phyloP scores from a whole-genome alignment of 306 rosid genomes.

The Citrullus colocynthis region DNA sequence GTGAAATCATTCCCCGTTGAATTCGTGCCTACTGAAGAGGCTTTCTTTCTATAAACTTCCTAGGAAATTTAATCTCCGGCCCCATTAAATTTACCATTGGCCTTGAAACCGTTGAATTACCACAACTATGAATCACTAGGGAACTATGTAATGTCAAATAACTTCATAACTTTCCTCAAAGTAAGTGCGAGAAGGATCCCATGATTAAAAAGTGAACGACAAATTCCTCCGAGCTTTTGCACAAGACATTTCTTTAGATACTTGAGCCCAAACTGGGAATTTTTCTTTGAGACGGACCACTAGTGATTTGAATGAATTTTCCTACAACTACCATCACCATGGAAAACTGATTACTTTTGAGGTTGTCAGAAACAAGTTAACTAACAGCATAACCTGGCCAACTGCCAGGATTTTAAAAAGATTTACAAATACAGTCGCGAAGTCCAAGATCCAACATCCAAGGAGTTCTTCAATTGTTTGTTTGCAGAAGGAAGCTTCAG shows the following conservation, averaged over 20 bases:
- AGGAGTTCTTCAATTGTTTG: neutral
- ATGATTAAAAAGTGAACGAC: neutral
- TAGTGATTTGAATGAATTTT: neutral
- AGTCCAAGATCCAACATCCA: neutral
- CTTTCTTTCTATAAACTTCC: neutral
- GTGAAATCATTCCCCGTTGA: neutral
- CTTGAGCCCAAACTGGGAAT: neutral
- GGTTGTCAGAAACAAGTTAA: neutral
- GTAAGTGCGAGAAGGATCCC: neutral
- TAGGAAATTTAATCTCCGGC: neutral
- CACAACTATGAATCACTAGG: neutral
- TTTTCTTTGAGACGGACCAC: neutral
- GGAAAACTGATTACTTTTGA: neutral
- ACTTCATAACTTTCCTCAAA: neutral
- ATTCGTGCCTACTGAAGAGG: neutral
- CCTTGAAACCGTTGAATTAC: neutral
- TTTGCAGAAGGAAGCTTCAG: neutral
- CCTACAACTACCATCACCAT: neutral
- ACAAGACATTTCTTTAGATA: neutral
- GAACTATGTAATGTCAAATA: neutral
- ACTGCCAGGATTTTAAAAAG: neutral
- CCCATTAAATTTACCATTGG: neutral
- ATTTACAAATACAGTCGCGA: neutral
- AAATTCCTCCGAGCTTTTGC: neutral
- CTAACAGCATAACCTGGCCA: neutral